Evolutionary conservation across 2,329 filamentous ascomycete genomes (phyloP).

Genomic region (Fusarium caatingaense): DNA sequence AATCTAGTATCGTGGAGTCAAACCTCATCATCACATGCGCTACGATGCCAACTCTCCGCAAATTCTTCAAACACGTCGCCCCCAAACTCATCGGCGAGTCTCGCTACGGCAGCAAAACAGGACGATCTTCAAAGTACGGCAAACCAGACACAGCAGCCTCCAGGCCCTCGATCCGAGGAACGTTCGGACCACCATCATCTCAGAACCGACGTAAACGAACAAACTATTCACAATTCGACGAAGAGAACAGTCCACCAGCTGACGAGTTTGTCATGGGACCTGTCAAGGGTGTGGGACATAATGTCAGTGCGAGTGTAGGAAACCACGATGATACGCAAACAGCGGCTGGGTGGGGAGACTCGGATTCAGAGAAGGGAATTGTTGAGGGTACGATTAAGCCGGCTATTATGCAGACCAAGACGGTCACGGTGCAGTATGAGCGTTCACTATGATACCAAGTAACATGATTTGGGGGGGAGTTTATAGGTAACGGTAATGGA

Average conservation of each 20-base stretch:
- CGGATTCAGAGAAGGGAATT: constrained; percentile 40
- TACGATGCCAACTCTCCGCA: constrained; percentile 54
- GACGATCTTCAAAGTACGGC: constrained; percentile 31
- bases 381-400: constrained; percentile 16
- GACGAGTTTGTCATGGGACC: constrained; percentile 26
- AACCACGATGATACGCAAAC: constrained; percentile 26
- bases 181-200: constrained; percentile 9
- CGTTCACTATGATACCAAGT: neutral
- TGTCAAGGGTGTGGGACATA: constrained; percentile 22
- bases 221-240: constrained; percentile 41
- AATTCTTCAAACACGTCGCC: constrained; percentile 54
- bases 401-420: constrained; percentile 41
- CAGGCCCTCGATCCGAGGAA: constrained; percentile 17
- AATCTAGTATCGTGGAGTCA: constrained; percentile 47
- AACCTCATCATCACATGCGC: constrained; percentile 57
- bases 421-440: constrained; percentile 41
- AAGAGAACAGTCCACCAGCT: constrained; percentile 1
- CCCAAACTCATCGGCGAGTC: constrained; percentile 49
- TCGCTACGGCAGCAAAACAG: constrained; percentile 40
- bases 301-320: constrained; percentile 22
- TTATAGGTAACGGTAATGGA: neutral
- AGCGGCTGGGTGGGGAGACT: constrained; percentile 31
- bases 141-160: constrained; percentile 23
- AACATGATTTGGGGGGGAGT: neutral
- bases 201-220: constrained; percentile 34